Evolutionary conservation across 768 basidiomycete species (phyloP).

Genomic region (Collybia nuda): DNA sequence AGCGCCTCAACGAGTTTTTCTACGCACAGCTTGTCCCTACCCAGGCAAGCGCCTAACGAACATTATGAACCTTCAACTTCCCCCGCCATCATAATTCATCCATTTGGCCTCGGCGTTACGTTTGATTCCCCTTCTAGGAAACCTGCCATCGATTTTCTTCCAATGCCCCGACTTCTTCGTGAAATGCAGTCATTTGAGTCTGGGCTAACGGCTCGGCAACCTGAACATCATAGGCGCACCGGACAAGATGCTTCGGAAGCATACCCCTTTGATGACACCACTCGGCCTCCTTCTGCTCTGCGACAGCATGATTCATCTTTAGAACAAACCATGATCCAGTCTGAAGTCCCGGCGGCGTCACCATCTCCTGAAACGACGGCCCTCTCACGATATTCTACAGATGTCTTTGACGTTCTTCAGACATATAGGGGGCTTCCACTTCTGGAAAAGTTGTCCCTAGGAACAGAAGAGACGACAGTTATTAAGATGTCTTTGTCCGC

Average conservation of each 20-base stretch:
- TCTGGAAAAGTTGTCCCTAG: conserved; percentile 62
- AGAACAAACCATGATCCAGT: conserved; percentile 4
- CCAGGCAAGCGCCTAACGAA: conserved; percentile 22
- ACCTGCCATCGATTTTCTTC: conserved; percentile 39
- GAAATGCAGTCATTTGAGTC: conserved; percentile 91
- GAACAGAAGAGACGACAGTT: conserved; percentile 60
- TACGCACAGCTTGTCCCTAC: conserved; percentile 26
- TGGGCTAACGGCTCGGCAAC: conserved; percentile 69
- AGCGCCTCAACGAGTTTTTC: conserved; percentile 40
- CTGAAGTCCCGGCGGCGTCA: conserved; percentile 15
- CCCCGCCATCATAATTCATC: conserved; percentile 41
- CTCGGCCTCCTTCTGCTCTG: conserved; percentile 27
- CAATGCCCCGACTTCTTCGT: conserved; percentile 58
- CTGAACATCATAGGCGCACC: conserved; percentile 21
- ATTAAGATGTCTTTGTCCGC: conserved; percentile 69
- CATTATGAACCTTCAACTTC: conserved; percentile 17
- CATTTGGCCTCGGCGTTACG: conserved; percentile 63
- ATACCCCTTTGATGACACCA: conserved; percentile 10
- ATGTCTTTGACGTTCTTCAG: conserved; percentile 80
- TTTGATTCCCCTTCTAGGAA: conserved; percentile 61
- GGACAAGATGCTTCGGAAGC: conserved; percentile 13
- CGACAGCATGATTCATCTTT: conserved; percentile 13
- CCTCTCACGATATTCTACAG: conserved; percentile 66
- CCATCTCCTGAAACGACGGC: conserved; percentile 47
- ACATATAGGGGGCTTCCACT: conserved; percentile 76